Base-by-base conservation (phyloP, 2,329 filamentous ascomycete species). In the Penicillium corylophilum region DNA sequence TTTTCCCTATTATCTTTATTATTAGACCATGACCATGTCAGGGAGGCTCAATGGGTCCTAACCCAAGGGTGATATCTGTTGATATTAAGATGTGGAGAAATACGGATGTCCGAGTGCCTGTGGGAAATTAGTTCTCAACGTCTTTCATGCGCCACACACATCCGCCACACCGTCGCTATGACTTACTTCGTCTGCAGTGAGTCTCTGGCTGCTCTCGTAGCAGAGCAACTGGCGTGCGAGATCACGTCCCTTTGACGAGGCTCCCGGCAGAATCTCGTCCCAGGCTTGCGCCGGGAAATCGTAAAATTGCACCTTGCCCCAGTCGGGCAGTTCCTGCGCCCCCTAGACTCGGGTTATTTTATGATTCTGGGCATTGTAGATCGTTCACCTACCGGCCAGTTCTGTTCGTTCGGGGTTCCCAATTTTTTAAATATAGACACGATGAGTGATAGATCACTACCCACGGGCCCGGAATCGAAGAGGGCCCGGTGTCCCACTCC, bases 391-490 rank as follows among this genome's bases (percentile, higher is more conserved):
- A 84, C 90, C 2, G 94, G 94, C 94, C 94, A 99, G 0, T 78
- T 84, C 46, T 86, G 77, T n/a, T 79, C 72, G 40, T 87, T 88
- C 0, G 94, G 94, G 1, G 92, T 96, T 1, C 95, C 95, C 6
- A 99, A 72, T 0, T 87, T 95, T 72, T 89, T 86, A 74, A 99
- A 97, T 31, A 97, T 93, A 65, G 90, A 96, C 47, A 92, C 80
- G 50, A 99, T 93, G 45, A 99, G 77, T 0, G 90, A 89, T 35
- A 99, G 78, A 72, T 99, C 94, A 66, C 89, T 97, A 0, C 95
- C 94, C 45, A 97, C 81, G 62, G 95, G 90, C 1, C 90, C 88
- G 3, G 90, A 89, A 67, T 94, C 87, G 62, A 99, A 97, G 1
- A 97, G 77, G 0, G 87, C 80, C 54, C 74, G 40, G 74, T 84